These are phyloP conservation scores for Rutidosis leptorrhynchoides DNA, from an alignment of 129 eudicot genomes.

Conservation along the genomic window DNA sequence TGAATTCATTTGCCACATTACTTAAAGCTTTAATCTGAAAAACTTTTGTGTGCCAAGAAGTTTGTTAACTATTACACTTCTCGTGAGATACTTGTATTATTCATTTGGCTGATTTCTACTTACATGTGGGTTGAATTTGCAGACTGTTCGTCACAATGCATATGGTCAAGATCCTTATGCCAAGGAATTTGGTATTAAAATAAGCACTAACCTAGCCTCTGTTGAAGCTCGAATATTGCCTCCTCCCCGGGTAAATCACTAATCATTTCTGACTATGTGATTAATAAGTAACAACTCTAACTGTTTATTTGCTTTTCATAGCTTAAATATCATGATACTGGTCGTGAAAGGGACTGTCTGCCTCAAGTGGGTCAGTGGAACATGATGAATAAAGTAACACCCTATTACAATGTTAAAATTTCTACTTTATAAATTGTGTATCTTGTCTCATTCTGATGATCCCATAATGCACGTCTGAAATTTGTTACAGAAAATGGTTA, in stretches of 20 bases:
- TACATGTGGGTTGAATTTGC: conserved; percentile 18
- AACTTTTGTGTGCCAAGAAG: neutral
- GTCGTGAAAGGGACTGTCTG: conserved; percentile 85
- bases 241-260: conserved; percentile 69
- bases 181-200: conserved; percentile 84
- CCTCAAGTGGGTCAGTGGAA: conserved; percentile 99
- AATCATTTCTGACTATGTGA: neutral
- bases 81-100: neutral
- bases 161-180: conserved; percentile 83
- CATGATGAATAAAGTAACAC: conserved; percentile 83
- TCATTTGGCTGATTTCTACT: neutral
- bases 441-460: neutral
- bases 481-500: conserved; percentile 42
- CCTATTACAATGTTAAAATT: neutral
- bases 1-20: neutral
- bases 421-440: neutral
- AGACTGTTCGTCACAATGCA: conserved; percentile 90
- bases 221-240: conserved; percentile 96
- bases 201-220: conserved; percentile 72
- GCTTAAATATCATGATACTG: conserved; percentile 96
- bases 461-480: neutral
- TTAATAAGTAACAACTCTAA: neutral
- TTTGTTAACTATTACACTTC: neutral
- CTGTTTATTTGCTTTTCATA: conserved; percentile 17
- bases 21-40: too few relatives aligned